Percentiles rank a stretch among this genome's conserved stretches.
Conservation (phyloP, 2,329 filamentous ascomycete species). For the Xylariomycetidae sp. region DNA sequence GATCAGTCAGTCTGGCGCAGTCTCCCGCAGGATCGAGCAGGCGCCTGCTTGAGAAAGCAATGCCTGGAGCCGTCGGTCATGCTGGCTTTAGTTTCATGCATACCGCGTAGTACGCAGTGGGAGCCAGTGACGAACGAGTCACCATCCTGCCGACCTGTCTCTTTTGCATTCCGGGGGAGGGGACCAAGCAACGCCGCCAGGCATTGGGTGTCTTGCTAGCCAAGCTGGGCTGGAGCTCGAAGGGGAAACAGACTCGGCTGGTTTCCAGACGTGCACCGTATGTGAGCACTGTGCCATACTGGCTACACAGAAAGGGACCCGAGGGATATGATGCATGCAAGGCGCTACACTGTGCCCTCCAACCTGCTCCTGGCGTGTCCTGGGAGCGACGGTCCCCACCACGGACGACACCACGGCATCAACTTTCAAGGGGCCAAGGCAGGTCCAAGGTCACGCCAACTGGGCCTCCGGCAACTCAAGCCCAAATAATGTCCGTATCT, state of each 20-base stretch:
- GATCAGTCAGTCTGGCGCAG: too few relatives aligned
- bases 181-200: constrained; percentile 15
- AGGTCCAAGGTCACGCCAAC: constrained; percentile 11
- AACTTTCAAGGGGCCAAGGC: too few relatives aligned
- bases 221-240: constrained; percentile 11
- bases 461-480: constrained; percentile 16
- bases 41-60: constrained; percentile 2
- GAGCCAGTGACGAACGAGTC: too few relatives aligned
- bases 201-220: constrained; percentile 22
- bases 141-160: too few relatives aligned
- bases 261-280: too few relatives aligned
- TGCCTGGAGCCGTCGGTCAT: too few relatives aligned
- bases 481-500: too few relatives aligned
- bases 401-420: constrained; percentile 15
- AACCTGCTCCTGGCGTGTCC: constrained; percentile 2
- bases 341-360: constrained; percentile 14
- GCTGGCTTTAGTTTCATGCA: too few relatives aligned
- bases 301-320: constrained; percentile 16
- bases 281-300: constrained; percentile 16
- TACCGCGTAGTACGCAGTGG: constrained; percentile 9
- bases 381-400: constrained; percentile 14
- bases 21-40: constrained; percentile 10
- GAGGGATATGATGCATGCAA: constrained; percentile 7
- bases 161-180: too few relatives aligned
- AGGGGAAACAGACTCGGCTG: constrained; percentile 10